phyloP scores from a whole-genome alignment of 257 asterid genomes.

The Ocimum tenuiflorum region DNA sequence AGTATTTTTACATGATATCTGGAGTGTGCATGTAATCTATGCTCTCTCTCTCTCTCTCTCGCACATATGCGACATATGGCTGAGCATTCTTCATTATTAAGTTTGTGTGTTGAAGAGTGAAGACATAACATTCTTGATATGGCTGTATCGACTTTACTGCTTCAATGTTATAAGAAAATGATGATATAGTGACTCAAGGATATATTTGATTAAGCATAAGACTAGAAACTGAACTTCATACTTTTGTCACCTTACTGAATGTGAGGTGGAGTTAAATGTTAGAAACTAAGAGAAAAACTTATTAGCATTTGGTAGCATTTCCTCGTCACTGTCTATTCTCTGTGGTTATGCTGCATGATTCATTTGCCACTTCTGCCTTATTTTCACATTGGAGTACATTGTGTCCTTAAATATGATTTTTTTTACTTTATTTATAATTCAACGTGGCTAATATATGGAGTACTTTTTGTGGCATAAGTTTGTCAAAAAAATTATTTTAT shows the following conservation, averaged over 20 bases:
- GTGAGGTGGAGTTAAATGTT: no score
- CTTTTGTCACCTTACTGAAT: no score
- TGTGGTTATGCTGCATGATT: not conserved
- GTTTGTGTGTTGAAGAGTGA: not conserved
- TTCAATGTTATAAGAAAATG: not conserved
- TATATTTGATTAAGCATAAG: not conserved
- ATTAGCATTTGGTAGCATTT: not conserved
- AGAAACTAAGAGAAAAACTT: no score
- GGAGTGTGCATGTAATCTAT: not conserved
- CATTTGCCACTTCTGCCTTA: not conserved
- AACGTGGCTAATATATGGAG: not conserved
- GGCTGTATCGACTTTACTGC: not conserved
- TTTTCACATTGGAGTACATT: not conserved
- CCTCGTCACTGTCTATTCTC: no score
- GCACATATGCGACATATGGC: no score
- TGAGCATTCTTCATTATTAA: not conserved
- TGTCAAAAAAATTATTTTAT: no score
- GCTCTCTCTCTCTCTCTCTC: no score
- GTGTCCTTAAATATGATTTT: not conserved
- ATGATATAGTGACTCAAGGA: not conserved
- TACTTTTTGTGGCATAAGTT: not conserved
- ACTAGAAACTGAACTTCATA: no score
- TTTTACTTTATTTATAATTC: not conserved
- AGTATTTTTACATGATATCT: not conserved
- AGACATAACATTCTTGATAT: conserved; percentile 3